Evolutionary conservation across 2,329 filamentous ascomycete genomes (phyloP), one percentile per base, ranked within the genome.

Genomic region (Hymenoscyphus infarciens): DNA sequence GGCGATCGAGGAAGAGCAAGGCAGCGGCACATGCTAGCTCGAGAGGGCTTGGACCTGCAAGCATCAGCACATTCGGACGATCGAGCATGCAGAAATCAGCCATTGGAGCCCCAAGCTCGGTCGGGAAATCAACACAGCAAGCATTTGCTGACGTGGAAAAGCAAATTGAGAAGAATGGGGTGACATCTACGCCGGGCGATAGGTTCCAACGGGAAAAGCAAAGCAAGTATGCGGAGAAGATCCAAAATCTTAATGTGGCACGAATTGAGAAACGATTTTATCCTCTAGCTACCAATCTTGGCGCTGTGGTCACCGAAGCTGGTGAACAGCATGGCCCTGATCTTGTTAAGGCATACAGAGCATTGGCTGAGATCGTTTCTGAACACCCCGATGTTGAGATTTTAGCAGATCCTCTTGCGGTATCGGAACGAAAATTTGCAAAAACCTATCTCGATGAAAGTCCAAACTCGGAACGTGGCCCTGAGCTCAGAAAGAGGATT

Each of bases 171-270:
- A 77, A 77, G 33, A 73, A 78, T 13, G 78, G 79, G 19, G 74
- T 81, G 38, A 79, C 81, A 25, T 75, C 79, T 35, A 74, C 77
- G 8, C 81, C 85, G 22, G 90, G 93, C 67, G 87, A 95, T 73
- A 86, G 91, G 54, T 87, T 91, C 70, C 78, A 89, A 67, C 86
- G 93, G 56, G 90, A 96, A 75, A 96, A 96, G 77, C 92, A 97
- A 77, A 83, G 85, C 62, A 88, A 87, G 70, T 90, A 96, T 71
- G 87, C 91, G 5, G 87, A 89, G 60, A 91, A 91, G 74, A 85
- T 98, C 59, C 89, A 89, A 72, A 81, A 83, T 56, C 83, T 98
- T 69, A 98, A 97, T 74, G 77, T 85, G 62, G 83, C 87, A 62
- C 86, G 94, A 62, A 76, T 90, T 63, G 80, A 86, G 69, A 84